Percentiles rank a stretch among this genome's conserved stretches.
Evolutionary conservation across 2,329 filamentous ascomycete genomes (phyloP).

Genomic region (Penicillium sp.): DNA sequence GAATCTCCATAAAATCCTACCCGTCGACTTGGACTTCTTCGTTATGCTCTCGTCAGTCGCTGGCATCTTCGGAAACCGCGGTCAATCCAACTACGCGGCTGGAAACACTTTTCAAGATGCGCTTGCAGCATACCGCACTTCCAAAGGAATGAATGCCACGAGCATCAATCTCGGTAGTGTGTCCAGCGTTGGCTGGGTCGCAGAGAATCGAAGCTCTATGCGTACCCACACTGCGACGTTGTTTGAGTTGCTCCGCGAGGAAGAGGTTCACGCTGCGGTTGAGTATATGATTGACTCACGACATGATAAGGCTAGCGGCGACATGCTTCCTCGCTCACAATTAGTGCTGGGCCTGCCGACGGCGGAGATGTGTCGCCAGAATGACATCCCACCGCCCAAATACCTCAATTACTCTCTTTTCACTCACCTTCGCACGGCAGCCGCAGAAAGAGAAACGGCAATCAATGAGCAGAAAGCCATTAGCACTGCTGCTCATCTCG

Average conservation of each 20-base stretch:
- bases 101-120: slow-evolving; percentile 39
- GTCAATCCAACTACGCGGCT: slow-evolving; percentile 44
- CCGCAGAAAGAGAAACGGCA: not conserved
- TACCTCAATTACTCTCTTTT: slow-evolving; percentile 28
- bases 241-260: slow-evolving; percentile 20
- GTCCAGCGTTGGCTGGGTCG: slow-evolving; percentile 31
- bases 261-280: slow-evolving; percentile 20
- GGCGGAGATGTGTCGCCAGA: slow-evolving; percentile 15
- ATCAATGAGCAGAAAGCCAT: slow-evolving; percentile 4
- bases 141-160: slow-evolving; percentile 15
- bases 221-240: slow-evolving; percentile 9
- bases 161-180: slow-evolving; percentile 30
- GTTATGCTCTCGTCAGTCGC: slow-evolving; percentile 40
- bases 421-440: slow-evolving; percentile 11
- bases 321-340: slow-evolving; percentile 6
- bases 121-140: slow-evolving; percentile 27
- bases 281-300: slow-evolving; percentile 16
- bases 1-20: slow-evolving; percentile 32
- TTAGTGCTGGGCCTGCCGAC: slow-evolving; percentile 18
- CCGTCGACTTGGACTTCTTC: slow-evolving; percentile 39
- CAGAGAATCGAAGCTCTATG: slow-evolving; percentile 21
- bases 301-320: not conserved
- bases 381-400: slow-evolving; percentile 16
- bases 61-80: slow-evolving; percentile 43
- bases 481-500: slow-evolving; percentile 8